Base-by-base conservation (phyloP, 371 early-diverging fungal species). In the Mortierella sp. region DNA sequence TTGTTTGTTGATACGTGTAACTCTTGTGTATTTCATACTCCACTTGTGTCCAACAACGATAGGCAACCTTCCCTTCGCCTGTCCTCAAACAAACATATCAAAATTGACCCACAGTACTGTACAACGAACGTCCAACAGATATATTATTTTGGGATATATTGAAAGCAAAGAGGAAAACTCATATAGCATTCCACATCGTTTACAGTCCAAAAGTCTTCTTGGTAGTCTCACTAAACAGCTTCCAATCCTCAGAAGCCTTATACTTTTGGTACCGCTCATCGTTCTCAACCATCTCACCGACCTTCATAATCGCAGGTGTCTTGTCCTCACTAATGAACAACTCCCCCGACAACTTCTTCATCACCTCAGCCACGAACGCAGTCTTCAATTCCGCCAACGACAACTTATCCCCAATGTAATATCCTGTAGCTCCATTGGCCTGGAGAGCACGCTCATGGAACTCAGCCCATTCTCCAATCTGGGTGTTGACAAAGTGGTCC, bases 391-490 rank as follows among this genome's bases (percentile, higher is more conserved):
- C 68, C 9, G 80, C 70, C 45, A 75, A 58, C 65, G 70, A 74
- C 63, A 65, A 16, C 54, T 60, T 24, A 9, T 55, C 24, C 0
- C 81, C 81, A 1, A 83, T 54, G 28, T 83, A 83, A 38, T 79
- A 74, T 2, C 83, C 83, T 28, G 68, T 77, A 11, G 76, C 70
- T 1, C 83, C 80, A 31, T 76, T 76, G 5, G 76, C 70, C 45
- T 58, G 42, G 4, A 83, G 60, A 26, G 45, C 47, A 3, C 48
- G 65, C 70, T 79, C 83, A 31, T 83, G 83, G 74, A 73, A 79
- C 70, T 65, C 47, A 1, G 52, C 70, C 77, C 79, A 83, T 74
- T 76, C 80, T 6, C 80, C 80, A n/a, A 83, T 28, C 0, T 58
- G 60, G 14, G n/a, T 44, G 24, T 13, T 52, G 44, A 76, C 16